Evolutionary conservation across 225 moss, liverwort and hornwort species (phyloP).

Genomic region (Pleurozium schreberi): DNA sequence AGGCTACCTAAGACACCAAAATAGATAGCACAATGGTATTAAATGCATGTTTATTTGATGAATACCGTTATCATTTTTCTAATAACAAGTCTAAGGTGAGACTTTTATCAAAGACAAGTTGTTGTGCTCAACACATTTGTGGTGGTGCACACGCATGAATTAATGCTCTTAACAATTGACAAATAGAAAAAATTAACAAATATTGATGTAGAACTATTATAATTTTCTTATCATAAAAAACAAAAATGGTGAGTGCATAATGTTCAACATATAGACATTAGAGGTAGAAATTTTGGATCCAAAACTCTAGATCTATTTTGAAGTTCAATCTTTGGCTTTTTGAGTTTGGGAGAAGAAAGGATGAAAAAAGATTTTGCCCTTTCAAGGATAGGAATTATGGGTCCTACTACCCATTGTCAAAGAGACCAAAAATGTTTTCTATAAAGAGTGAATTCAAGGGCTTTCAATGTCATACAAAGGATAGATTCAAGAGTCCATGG

Average conservation of each 20-base stretch:
- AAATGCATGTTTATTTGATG: neutral
- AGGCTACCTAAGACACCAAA: rapidly evolving
- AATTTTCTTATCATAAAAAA: neutral
- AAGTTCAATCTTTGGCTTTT: rapidly evolving
- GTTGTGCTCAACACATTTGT: neutral
- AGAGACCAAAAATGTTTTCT: neutral
- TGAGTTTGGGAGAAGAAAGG: neutral
- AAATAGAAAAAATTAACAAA: neutral
- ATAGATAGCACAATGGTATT: rapidly evolving
- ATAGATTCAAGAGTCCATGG: rapidly evolving
- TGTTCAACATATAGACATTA: neutral
- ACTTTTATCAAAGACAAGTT: neutral
- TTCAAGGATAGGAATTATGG: neutral
- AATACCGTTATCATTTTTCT: neutral
- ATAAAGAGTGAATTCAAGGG: neutral
- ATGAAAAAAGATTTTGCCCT: neutral
- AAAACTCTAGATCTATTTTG: neutral
- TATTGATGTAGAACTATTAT: neutral
- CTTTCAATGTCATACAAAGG: neutral
- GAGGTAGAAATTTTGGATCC: neutral
- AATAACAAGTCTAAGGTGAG: too few relatives aligned
- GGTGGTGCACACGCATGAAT: neutral
- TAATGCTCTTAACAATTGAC: neutral
- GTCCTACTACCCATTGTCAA: neutral
- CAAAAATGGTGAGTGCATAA: neutral